phyloP scores from a whole-genome alignment of 2,329 filamentous ascomycete species.

The Gaeumannomyces sp. region DNA sequence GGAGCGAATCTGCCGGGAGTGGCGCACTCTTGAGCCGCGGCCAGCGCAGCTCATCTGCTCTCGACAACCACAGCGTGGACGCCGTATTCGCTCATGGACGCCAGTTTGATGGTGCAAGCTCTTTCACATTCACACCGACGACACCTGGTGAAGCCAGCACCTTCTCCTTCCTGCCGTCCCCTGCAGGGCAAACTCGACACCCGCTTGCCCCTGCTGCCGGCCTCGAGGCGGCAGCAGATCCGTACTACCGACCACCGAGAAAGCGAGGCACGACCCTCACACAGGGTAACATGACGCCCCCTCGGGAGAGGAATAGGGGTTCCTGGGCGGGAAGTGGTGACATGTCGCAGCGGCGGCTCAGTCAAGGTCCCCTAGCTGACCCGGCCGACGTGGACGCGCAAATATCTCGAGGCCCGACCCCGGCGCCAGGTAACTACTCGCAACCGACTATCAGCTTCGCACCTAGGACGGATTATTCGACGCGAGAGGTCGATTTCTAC shows the following conservation, averaged over 20 bases:
- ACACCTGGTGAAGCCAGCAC: constrained; percentile 65
- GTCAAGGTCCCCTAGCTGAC: constrained; percentile 32
- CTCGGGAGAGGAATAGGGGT: constrained; percentile 27
- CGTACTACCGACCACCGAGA: constrained; percentile 81
- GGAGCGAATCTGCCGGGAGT: constrained; percentile 57
- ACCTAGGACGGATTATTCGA: constrained; percentile 77
- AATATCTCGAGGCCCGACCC: constrained; percentile 37
- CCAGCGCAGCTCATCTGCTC: constrained; percentile 48
- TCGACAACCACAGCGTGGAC: constrained; percentile 42
- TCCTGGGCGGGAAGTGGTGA: constrained; percentile 32
- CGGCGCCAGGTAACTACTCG: constrained; percentile 34
- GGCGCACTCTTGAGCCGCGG: constrained; percentile 39
- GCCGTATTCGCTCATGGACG: constrained; percentile 36
- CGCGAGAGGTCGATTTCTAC: constrained; percentile 94
- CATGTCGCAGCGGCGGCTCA: constrained; percentile 30
- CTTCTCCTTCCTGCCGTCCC: constrained; percentile 64
- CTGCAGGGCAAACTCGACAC: constrained; percentile 39
- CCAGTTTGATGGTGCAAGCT: constrained; percentile 55
- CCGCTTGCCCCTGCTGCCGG: constrained; percentile 38
- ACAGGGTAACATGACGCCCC: constrained; percentile 43
- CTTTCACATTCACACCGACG: constrained; percentile 56
- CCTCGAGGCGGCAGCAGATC: constrained; percentile 56
- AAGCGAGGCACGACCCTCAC: constrained; percentile 37
- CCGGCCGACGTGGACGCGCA: constrained; percentile 34
- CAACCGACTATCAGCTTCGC: constrained; percentile 37